A percentile compares a stretch with the other conserved stretches of the same genome.
phyloP scores from a whole-genome alignment of 1,284 basidiomycete species.

The Melampsora larici-populina region DNA sequence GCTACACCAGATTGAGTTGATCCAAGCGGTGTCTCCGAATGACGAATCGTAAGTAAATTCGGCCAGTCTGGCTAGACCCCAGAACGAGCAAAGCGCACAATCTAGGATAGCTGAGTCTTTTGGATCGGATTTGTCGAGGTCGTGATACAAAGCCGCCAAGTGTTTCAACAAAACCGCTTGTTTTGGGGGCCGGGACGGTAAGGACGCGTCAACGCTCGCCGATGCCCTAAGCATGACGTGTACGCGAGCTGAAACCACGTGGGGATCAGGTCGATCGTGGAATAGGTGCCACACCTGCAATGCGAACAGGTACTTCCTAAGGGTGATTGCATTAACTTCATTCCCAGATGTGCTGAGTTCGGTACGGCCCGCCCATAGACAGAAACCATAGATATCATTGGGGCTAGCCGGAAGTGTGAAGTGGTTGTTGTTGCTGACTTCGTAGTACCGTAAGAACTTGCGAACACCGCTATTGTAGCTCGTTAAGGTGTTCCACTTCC shows the following conservation, averaged over 20 bases:
- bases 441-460: not conserved
- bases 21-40: no score
- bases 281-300: no score
- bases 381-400: not conserved
- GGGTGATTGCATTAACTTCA: not conserved
- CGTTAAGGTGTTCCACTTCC: not conserved
- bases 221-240: not conserved
- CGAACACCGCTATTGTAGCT: not conserved
- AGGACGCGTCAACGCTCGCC: not conserved
- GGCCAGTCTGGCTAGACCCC: not conserved
- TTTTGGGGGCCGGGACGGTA: not conserved
- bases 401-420: not conserved
- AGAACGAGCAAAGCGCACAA: not conserved
- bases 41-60: not conserved
- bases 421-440: not conserved
- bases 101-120: not conserved
- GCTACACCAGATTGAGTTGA: no score
- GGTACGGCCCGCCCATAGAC: slow-evolving; percentile 1
- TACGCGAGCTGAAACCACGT: not conserved
- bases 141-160: not conserved
- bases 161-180: not conserved
- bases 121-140: not conserved
- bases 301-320: slow-evolving; percentile 3
- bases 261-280: not conserved
- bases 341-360: not conserved